Percentiles rank a stretch among this genome's conserved stretches.
Evolutionary conservation across 441 rosid species (phyloP).

Genomic region (Melastoma candidum): DNA sequence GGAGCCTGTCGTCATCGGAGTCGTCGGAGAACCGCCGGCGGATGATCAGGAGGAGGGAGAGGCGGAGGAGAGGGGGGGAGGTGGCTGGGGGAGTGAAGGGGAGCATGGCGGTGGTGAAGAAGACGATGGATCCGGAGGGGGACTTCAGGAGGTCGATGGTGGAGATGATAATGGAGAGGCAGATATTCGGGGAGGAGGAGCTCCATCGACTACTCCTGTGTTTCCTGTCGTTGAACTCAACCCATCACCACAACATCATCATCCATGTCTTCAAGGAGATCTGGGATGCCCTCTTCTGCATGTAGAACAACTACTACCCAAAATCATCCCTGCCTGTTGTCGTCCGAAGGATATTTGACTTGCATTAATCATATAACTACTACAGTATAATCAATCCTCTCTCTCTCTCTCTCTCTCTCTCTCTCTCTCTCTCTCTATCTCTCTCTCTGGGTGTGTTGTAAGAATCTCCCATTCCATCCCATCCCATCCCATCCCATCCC

Average conservation of each 20-base stretch:
- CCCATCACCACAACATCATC: slow-evolving; percentile 59
- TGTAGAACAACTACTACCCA: no score
- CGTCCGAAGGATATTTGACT: no score
- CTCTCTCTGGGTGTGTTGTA: no score
- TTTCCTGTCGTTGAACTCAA: slow-evolving; percentile 72
- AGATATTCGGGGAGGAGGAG: slow-evolving; percentile 56
- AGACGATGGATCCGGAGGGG: slow-evolving; percentile 64
- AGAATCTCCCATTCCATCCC: no score
- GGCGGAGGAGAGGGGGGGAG: slow-evolving; percentile 18
- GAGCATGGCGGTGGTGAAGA: slow-evolving; percentile 88
- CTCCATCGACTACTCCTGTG: slow-evolving; percentile 74
- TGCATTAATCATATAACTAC: no score
- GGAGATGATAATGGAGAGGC: slow-evolving; percentile 91
- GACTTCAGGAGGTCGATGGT: slow-evolving; percentile 89
- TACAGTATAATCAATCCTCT: no score
- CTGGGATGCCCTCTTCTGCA: slow-evolving; percentile 58
- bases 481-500: no score
- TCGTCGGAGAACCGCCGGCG: slow-evolving; percentile 28
- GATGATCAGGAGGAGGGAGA: not conserved
- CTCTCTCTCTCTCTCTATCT: no score
- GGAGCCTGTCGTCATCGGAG: slow-evolving; percentile 55
- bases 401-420: no score
- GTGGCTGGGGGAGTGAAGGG: slow-evolving; percentile 29
- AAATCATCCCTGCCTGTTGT: no score
- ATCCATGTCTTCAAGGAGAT: slow-evolving; percentile 75